phyloP scores from a whole-genome alignment of 306 rosid species.

The Erythrophleum fordii region DNA sequence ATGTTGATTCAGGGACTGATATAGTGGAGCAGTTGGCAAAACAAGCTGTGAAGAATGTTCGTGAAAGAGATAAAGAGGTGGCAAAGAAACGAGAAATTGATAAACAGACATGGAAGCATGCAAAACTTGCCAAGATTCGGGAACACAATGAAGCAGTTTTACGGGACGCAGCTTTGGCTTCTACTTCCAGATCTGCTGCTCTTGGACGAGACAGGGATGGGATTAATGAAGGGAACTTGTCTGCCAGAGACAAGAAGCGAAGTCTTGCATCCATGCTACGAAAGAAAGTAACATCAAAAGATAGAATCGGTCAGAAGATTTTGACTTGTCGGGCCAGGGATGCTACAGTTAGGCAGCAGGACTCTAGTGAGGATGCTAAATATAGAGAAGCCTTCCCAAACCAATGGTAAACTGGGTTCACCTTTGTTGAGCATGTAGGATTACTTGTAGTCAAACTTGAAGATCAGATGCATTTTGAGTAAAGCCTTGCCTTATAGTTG shows the following conservation, averaged over 20 bases:
- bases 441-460: background rate
- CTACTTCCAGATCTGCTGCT: background rate
- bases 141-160: slow-evolving; percentile 87
- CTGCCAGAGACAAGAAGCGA: background rate
- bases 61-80: slow-evolving; percentile 62
- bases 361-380: slow-evolving; percentile 11
- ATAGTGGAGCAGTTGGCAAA: slow-evolving; percentile 63
- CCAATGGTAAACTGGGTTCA: slow-evolving; percentile 12
- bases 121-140: slow-evolving; percentile 83
- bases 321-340: background rate
- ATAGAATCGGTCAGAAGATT: slow-evolving; percentile 11
- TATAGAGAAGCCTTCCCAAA: slow-evolving; percentile 27
- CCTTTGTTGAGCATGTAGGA: background rate
- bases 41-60: slow-evolving; percentile 83
- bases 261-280: slow-evolving; percentile 12
- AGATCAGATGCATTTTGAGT: background rate
- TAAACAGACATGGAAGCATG: slow-evolving; percentile 62
- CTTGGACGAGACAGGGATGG: background rate
- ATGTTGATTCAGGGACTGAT: slow-evolving; percentile 43
- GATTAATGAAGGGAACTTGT: background rate
- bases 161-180: slow-evolving; percentile 42
- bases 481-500: slow-evolving; percentile 19
- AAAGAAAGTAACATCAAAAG: slow-evolving; percentile 16
- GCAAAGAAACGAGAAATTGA: slow-evolving; percentile 59
- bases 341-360: slow-evolving; percentile 4